Evolutionary conservation across 495 filamentous ascomycete species (phyloP).

Genomic region (Penicillium cinerascens): DNA sequence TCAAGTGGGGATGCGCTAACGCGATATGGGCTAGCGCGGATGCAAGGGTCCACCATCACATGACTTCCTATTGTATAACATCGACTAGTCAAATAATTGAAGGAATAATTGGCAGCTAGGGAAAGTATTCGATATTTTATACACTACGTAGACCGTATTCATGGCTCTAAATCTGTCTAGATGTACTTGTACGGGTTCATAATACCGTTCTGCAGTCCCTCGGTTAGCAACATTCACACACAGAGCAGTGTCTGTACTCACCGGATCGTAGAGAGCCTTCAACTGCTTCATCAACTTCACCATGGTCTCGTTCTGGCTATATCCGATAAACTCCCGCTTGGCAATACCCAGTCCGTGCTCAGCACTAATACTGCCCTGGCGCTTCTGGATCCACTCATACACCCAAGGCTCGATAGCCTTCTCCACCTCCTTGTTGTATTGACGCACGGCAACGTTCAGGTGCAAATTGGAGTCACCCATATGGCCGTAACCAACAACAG

Average conservation of each 20-base stretch:
- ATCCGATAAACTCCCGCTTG: conserved; percentile 92
- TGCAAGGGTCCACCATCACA: conserved; percentile 9
- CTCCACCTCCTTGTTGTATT: conserved; percentile 87
- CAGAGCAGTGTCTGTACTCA: conserved; percentile 43
- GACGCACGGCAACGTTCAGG: conserved; percentile 76
- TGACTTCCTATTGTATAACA: background rate
- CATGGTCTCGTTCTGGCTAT: conserved; percentile 84
- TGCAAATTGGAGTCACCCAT: conserved; percentile 97
- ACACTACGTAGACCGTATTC: background rate
- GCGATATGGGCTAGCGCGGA: background rate
- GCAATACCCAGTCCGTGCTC: conserved; percentile 93
- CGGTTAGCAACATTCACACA: conserved; percentile 21
- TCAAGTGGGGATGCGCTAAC: conserved; percentile 14
- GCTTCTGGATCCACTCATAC: conserved; percentile 89
- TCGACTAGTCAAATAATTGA: background rate
- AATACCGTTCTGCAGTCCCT: conserved; percentile 66
- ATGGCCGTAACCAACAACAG: conserved; percentile 93
- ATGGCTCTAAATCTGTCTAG: conserved; percentile 16
- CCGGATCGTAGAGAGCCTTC: conserved; percentile 88
- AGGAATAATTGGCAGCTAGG: background rate
- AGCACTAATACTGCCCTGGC: conserved; percentile 88
- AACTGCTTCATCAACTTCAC: conserved; percentile 88
- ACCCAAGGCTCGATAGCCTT: conserved; percentile 89
- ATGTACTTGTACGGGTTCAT: conserved; percentile 96
- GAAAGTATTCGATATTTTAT: conserved; percentile 1